A percentile compares a stretch with the other conserved stretches of the same genome.
phyloP scores from a whole-genome alignment of 106 monocot genomes.

The Allium fistulosum region DNA sequence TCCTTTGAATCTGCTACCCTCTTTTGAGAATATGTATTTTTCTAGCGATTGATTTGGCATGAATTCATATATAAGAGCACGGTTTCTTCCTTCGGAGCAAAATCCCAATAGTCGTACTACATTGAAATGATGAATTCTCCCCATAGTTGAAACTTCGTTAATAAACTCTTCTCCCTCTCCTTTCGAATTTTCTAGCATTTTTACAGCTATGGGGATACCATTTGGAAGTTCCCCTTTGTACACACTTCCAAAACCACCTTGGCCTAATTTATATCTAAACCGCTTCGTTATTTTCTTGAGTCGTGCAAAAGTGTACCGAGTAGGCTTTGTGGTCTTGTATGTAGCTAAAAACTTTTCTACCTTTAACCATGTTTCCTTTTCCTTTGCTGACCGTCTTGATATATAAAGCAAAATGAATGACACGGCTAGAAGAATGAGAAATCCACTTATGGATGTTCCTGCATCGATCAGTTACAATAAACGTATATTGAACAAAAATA shows the following conservation, averaged over 20 bases:
- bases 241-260: slow-evolving; percentile 38
- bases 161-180: slow-evolving; percentile 37
- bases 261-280: slow-evolving; percentile 33
- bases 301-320: slow-evolving; percentile 20
- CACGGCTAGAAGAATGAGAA: slow-evolving; percentile 4
- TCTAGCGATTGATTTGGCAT: slow-evolving; percentile 45
- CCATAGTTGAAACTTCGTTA: slow-evolving; percentile 43
- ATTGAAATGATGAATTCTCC: slow-evolving; percentile 41
- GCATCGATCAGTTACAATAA: no score
- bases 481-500: no score
- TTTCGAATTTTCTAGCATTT: slow-evolving; percentile 30
- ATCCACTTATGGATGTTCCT: slow-evolving; percentile 8
- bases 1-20: neutral
- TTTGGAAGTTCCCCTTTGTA: slow-evolving; percentile 29
- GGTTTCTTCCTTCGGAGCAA: slow-evolving; percentile 32
- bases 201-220: slow-evolving; percentile 31
- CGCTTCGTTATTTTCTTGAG: slow-evolving; percentile 31
- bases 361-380: slow-evolving; percentile 22
- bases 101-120: slow-evolving; percentile 39
- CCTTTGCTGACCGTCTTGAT: neutral
- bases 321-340: slow-evolving; percentile 25
- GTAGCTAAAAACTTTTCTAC: slow-evolving; percentile 32
- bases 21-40: slow-evolving; percentile 28
- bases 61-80: slow-evolving; percentile 40
- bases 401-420: slow-evolving; percentile 11